Conservation (phyloP, 495 filamentous ascomycete genomes). For the Penicillium samsonianum region DNA sequence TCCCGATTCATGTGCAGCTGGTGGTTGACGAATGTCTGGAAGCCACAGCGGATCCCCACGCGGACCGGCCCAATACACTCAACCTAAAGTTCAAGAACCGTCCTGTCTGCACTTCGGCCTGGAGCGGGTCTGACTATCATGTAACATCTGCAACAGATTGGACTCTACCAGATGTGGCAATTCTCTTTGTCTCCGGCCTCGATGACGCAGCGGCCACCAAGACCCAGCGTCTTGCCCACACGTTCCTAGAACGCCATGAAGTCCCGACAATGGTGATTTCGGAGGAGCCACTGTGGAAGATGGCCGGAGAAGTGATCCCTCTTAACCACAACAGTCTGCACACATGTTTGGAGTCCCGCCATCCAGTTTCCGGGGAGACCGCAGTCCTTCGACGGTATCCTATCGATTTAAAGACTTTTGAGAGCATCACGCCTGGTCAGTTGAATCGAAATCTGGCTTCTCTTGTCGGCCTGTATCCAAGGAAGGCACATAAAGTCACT, state of each 20-base stretch:
- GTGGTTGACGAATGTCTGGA: conserved; percentile 70
- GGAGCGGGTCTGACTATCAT: conserved; percentile 49
- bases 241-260: conserved; percentile 64
- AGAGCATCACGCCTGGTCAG: conserved; percentile 70
- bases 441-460: conserved; percentile 75
- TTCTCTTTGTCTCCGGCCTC: conserved; percentile 63
- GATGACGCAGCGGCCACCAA: conserved; percentile 51
- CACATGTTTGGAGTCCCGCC: conserved; percentile 66
- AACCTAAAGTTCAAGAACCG: conserved; percentile 61
- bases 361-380: conserved; percentile 49
- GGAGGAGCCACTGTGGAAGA: conserved; percentile 57
- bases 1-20: conserved; percentile 74
- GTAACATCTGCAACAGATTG: conserved; percentile 53
- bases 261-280: conserved; percentile 70
- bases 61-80: conserved; percentile 47
- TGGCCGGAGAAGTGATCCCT: conserved; percentile 41
- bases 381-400: conserved; percentile 61
- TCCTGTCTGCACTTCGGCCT: conserved; percentile 46
- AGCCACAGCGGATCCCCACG: conserved; percentile 48
- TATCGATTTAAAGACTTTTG: conserved; percentile 71
- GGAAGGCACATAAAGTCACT: conserved; percentile 30
- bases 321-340: conserved; percentile 61
- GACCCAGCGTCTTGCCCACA: conserved; percentile 56
- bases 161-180: conserved; percentile 69
- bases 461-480: conserved; percentile 54